Evolutionary conservation across 2,329 filamentous ascomycete species (phyloP).

Genomic region (Colletotrichum camelliae): DNA sequence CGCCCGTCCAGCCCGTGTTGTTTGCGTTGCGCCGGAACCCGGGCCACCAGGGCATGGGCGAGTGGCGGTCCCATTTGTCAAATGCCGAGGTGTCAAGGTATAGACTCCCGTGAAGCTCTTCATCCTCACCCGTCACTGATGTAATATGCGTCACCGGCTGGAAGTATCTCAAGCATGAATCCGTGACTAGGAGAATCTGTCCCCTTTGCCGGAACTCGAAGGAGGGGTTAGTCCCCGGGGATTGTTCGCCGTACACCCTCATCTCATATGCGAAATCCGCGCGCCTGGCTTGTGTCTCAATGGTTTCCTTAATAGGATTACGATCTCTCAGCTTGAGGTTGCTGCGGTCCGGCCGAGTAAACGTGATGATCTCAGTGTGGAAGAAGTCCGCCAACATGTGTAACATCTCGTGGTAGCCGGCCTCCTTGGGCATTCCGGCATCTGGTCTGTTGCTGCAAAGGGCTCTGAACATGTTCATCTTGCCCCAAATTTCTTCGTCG

Average conservation of each 20-base stretch:
- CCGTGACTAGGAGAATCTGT: constrained; percentile 7
- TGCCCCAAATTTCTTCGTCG: background rate
- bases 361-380: constrained; percentile 1
- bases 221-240: background rate
- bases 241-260: background rate
- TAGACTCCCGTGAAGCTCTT: background rate
- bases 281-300: background rate
- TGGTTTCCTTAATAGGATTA: accelerated
- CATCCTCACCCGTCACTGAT: background rate
- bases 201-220: background rate
- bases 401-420: constrained; percentile 11
- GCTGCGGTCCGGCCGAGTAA: background rate
- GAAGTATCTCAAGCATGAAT: background rate
- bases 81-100: background rate
- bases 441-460: background rate
- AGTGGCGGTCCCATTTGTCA: background rate
- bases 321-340: background rate
- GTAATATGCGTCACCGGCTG: background rate
- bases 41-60: constrained; percentile 14
- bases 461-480: background rate
- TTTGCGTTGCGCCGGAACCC: background rate
- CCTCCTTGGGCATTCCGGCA: background rate
- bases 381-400: constrained; percentile 8
- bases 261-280: background rate
- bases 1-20: background rate